Percentiles rank a stretch among this genome's conserved stretches.
Conservation (phyloP, 371 early-diverging fungal species). For the Circinella minor region DNA sequence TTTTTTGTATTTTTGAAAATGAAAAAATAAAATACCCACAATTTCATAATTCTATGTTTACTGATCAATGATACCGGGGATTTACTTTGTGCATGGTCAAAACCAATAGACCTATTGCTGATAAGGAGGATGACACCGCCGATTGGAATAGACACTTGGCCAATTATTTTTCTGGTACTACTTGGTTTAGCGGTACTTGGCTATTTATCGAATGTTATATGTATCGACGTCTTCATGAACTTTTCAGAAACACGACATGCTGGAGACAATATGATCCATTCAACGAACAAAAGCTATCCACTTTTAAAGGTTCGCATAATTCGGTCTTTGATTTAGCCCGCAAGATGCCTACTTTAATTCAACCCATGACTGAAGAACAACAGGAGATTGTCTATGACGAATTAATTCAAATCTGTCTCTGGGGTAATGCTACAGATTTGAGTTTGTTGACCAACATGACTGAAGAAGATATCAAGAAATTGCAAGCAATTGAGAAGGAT, state of each 20-base stretch:
- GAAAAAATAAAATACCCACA: neutral
- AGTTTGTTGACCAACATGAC: slow-evolving; percentile 78
- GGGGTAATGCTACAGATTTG: slow-evolving; percentile 92
- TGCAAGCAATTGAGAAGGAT: slow-evolving; percentile 63
- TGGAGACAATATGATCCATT: slow-evolving; percentile 83
- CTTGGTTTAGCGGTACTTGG: slow-evolving; percentile 80
- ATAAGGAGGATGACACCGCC: slow-evolving; percentile 60
- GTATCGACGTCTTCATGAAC: slow-evolving; percentile 76
- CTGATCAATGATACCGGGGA: neutral
- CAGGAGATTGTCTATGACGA: slow-evolving; percentile 66
- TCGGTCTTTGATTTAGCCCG: slow-evolving; percentile 70
- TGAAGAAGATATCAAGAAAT: slow-evolving; percentile 67
- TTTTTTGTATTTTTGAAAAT: neutral
- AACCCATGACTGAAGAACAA: slow-evolving; percentile 43
- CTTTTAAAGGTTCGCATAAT: slow-evolving; percentile 67
- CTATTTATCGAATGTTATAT: slow-evolving; percentile 83
- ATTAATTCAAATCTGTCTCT: slow-evolving; percentile 75
- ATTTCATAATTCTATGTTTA: too few species aligned
- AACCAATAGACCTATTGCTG: slow-evolving; percentile 54
- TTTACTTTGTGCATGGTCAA: neutral
- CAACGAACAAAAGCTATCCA: slow-evolving; percentile 67
- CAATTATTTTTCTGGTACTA: slow-evolving; percentile 52
- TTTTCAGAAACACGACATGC: slow-evolving; percentile 57
- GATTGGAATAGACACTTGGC: slow-evolving; percentile 69
- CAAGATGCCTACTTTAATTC: slow-evolving; percentile 50